Conservation (phyloP, 768 basidiomycete species). For the Suillus cothurnatus region DNA sequence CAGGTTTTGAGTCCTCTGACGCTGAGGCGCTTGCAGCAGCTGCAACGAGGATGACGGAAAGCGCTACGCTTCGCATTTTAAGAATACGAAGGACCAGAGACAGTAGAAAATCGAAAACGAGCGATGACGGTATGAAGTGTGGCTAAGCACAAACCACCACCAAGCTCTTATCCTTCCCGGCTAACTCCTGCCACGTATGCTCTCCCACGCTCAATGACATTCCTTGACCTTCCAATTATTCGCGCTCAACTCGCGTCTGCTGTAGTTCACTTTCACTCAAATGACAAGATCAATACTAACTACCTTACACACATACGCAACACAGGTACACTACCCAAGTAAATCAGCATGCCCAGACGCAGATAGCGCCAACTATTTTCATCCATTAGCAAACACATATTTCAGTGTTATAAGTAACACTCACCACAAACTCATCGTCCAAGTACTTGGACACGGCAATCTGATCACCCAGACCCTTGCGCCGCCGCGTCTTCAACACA, state of each 20-base stretch:
- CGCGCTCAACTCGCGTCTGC: neutral
- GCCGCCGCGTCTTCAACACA: constrained; percentile 92
- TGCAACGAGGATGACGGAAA: constrained; percentile 69
- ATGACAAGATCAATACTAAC: constrained; percentile 5
- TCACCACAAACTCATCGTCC: constrained; percentile 94
- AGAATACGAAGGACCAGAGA: constrained; percentile 69
- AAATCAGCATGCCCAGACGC: constrained; percentile 96
- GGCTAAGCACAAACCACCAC: constrained; percentile 16
- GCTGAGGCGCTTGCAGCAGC: constrained; percentile 60
- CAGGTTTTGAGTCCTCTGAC: constrained; percentile 61
- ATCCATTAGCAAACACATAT: constrained; percentile 10
- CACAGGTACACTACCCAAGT: constrained; percentile 54
- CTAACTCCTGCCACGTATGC: constrained; percentile 16
- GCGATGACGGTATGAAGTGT: constrained; percentile 36
- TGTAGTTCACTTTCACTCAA: constrained; percentile 27
- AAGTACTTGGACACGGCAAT: constrained; percentile 97
- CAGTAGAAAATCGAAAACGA: constrained; percentile 36
- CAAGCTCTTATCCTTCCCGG: constrained; percentile 38
- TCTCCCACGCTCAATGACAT: constrained; percentile 2
- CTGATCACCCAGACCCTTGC: constrained; percentile 96
- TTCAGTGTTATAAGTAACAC: constrained; percentile 31
- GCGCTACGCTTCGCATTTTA: constrained; percentile 84
- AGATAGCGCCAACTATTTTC: constrained; percentile 78
- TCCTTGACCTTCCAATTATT: constrained; percentile 2
- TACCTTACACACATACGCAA: constrained; percentile 14